Percentiles rank a stretch among this genome's conserved stretches.
phyloP scores from a whole-genome alignment of 2,329 filamentous ascomycete species.

The Aspergillus neotritici region DNA sequence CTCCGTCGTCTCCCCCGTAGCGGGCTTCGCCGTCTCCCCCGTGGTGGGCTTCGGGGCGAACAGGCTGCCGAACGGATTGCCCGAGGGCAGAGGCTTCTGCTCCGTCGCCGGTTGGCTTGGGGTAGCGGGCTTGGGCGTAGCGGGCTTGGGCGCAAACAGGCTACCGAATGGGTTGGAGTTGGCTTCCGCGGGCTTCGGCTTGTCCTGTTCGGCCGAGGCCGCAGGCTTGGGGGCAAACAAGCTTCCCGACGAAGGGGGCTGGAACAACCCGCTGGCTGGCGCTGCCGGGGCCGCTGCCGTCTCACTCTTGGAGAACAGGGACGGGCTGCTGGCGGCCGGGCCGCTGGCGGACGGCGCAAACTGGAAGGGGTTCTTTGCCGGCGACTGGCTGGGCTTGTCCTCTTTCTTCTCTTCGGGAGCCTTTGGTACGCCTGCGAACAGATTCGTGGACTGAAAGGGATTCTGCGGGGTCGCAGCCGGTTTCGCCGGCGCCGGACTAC shows the following conservation, averaged over 20 bases:
- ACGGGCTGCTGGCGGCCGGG: conserved; percentile 7
- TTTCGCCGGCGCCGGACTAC: conserved; percentile 12
- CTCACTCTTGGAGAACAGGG: conserved; percentile 17
- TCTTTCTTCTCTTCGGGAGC: conserved; percentile 11
- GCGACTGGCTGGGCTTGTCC: conserved; percentile 9
- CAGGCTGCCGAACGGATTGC: conserved; percentile 9
- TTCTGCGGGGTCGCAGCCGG: conserved; percentile 15
- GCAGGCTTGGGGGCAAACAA: conserved; percentile 20
- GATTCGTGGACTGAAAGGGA: conserved; percentile 19
- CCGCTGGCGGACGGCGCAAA: conserved; percentile 9
- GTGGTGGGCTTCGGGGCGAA: conserved; percentile 15
- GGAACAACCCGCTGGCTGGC: conserved; percentile 12
- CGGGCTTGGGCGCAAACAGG: conserved; percentile 15
- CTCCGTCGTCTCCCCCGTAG: conserved; percentile 9
- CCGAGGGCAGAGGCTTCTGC: conserved; percentile 11
- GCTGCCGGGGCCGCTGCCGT: conserved; percentile 8
- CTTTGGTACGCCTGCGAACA: conserved; percentile 14
- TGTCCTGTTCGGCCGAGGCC: conserved; percentile 10
- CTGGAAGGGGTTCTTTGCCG: conserved; percentile 12
- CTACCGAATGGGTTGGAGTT: conserved; percentile 21
- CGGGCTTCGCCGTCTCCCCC: conserved; percentile 9
- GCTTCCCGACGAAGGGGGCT: conserved; percentile 17
- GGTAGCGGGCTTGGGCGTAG: conserved; percentile 12
- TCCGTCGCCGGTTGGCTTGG: conserved; percentile 11
- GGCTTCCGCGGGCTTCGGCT: conserved; percentile 10